Conservation (phyloP, 1,284 basidiomycete genomes). For the Anthracocystis walkeri region DNA sequence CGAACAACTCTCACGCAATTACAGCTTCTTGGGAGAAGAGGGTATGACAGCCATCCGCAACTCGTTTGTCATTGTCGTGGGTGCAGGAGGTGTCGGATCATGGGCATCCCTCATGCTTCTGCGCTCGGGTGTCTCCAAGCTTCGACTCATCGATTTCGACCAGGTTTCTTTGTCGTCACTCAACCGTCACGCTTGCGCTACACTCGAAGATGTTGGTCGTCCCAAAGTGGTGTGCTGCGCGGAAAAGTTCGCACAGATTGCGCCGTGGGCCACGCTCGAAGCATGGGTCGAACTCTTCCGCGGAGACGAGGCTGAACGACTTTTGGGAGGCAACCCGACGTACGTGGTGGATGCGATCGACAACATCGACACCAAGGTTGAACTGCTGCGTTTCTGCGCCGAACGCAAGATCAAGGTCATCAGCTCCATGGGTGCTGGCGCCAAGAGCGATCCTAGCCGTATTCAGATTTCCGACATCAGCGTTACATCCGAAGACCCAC, state of each 20-base stretch:
- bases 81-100: slow-evolving; percentile 95
- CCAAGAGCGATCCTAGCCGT: slow-evolving; percentile 93
- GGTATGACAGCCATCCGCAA: slow-evolving; percentile 83
- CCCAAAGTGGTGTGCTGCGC: slow-evolving; percentile 89
- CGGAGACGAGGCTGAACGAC: slow-evolving; percentile 50
- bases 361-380: slow-evolving; percentile 88
- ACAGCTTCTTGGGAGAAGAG: slow-evolving; percentile 92
- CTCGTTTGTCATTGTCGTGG: slow-evolving; percentile 86
- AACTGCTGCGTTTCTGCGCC: slow-evolving; percentile 65
- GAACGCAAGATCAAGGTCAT: slow-evolving; percentile 73
- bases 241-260: slow-evolving; percentile 79
- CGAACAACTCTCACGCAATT: slow-evolving; percentile 87
- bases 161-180: slow-evolving; percentile 73
- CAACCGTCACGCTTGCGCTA: slow-evolving; percentile 85
- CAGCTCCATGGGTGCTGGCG: slow-evolving; percentile 97
- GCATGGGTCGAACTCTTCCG: slow-evolving; percentile 64
- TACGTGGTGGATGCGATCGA: slow-evolving; percentile 77
- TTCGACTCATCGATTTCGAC: slow-evolving; percentile 69
- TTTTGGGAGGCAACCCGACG: slow-evolving; percentile 56
- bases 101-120: slow-evolving; percentile 90
- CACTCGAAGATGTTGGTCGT: slow-evolving; percentile 88
- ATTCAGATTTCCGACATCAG: slow-evolving; percentile 96
- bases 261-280: slow-evolving; percentile 77
- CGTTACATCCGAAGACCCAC: slow-evolving; percentile 90
- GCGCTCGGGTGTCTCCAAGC: slow-evolving; percentile 61